Evolutionary conservation across 2,329 filamentous ascomycete genomes (phyloP).

Genomic region (Didymella glomerata): DNA sequence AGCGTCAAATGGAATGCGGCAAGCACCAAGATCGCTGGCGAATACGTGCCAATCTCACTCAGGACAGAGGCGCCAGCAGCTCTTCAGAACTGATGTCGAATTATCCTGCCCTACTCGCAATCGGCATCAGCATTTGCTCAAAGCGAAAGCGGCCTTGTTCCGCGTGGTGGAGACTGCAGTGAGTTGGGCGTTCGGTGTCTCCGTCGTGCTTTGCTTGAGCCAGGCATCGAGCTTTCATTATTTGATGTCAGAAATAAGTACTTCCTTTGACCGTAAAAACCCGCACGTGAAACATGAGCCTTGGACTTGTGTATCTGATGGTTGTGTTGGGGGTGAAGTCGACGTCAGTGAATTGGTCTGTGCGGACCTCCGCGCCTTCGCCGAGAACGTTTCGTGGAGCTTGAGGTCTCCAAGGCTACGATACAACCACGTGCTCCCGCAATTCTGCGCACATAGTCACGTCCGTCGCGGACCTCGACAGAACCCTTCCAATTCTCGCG

Average conservation of each 20-base stretch:
- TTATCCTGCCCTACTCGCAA: too few species aligned
- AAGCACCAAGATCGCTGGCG: not conserved
- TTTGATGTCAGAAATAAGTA: not conserved
- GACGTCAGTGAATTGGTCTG: slow-evolving; percentile 13
- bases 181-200: not conserved
- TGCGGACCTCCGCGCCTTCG: slow-evolving; percentile 18
- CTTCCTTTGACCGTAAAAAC: not conserved
- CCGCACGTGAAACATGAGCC: not conserved
- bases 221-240: not conserved
- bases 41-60: not conserved
- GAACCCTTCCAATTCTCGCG: too few species aligned
- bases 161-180: not conserved
- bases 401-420: slow-evolving; percentile 13
- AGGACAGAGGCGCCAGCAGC: not conserved
- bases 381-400: slow-evolving; percentile 15
- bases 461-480: not conserved
- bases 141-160: not conserved
- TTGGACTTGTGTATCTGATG: not conserved
- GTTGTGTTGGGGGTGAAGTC: not conserved
- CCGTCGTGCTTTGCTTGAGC: slow-evolving; percentile 5
- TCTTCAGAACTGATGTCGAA: not conserved
- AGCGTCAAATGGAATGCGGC: not conserved
- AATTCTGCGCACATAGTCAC: slow-evolving; percentile 1
- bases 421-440: slow-evolving; percentile 4
- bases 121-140: not conserved